Evolutionary conservation across 495 filamentous ascomycete genomes (phyloP).

Genomic region (Pseudoneurospora amorphoporcata): DNA sequence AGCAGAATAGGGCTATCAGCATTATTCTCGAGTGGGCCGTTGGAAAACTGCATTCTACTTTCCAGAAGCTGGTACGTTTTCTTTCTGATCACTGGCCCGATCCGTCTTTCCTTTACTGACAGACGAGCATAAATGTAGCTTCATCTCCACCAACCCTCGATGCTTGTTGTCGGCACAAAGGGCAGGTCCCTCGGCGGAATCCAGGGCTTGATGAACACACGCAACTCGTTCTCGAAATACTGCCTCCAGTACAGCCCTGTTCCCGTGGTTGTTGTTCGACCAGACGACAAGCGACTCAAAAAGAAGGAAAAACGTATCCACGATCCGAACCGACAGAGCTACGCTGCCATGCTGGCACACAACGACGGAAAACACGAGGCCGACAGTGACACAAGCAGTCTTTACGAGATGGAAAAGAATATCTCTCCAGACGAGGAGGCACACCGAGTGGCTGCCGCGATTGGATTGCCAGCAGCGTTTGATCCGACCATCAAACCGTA

Average conservation of each 20-base stretch:
- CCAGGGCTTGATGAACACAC: slow-evolving; percentile 70
- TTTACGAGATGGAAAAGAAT: slow-evolving; percentile 36
- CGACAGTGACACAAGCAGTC: slow-evolving; percentile 34
- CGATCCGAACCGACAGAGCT: slow-evolving; percentile 69
- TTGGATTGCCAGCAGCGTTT: slow-evolving; percentile 53
- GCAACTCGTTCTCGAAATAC: slow-evolving; percentile 90
- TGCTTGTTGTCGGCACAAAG: slow-evolving; percentile 90
- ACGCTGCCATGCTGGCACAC: slow-evolving; percentile 69
- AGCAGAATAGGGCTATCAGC: slow-evolving; percentile 74
- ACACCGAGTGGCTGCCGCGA: slow-evolving; percentile 57
- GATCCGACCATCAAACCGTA: slow-evolving; percentile 44
- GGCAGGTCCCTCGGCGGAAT: slow-evolving; percentile 80
- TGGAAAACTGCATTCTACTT: slow-evolving; percentile 84
- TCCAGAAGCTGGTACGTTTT: slow-evolving; percentile 75
- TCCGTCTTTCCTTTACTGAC: not conserved
- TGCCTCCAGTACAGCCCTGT: slow-evolving; percentile 93
- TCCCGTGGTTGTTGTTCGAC: slow-evolving; percentile 92
- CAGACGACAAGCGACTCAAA: slow-evolving; percentile 79
- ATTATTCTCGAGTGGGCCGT: slow-evolving; percentile 82
- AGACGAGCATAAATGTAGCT: slow-evolving; percentile 45
- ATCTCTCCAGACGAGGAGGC: slow-evolving; percentile 53
- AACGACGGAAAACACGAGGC: slow-evolving; percentile 47
- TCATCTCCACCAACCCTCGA: slow-evolving; percentile 84
- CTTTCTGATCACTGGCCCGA: not conserved
- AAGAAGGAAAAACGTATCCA: slow-evolving; percentile 81